Evolutionary conservation across 306 rosid genomes (phyloP).

Genomic region (cucumber (Cucumis sativus)): DNA sequence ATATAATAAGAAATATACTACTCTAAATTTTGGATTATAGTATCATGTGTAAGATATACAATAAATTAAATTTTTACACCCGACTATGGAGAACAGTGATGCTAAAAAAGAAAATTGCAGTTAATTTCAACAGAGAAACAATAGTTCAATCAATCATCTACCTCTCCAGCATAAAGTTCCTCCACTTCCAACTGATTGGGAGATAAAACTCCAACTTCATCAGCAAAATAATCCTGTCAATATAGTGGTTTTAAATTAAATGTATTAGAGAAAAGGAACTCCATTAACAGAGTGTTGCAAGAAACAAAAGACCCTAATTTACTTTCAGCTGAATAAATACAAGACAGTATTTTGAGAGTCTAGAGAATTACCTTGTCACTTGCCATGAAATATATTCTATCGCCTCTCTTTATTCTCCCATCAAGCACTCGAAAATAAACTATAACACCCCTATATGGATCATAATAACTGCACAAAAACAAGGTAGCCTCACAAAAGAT

Average conservation of each 20-base stretch:
- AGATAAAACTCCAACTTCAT: slow-evolving; percentile 85
- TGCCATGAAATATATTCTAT: slow-evolving; percentile 81
- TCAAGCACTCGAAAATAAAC: slow-evolving; percentile 87
- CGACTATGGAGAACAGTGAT: too few species aligned
- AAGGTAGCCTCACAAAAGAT: neutral
- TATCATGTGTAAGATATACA: too few species aligned
- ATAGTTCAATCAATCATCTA: slow-evolving; percentile 20
- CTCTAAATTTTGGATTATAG: too few species aligned
- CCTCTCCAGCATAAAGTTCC: slow-evolving; percentile 81
- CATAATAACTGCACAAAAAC: slow-evolving; percentile 67
- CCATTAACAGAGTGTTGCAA: neutral
- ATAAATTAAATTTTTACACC: too few species aligned
- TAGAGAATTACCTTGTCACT: slow-evolving; percentile 49
- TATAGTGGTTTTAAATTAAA: neutral
- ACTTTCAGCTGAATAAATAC: too few species aligned
- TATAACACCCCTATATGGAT: slow-evolving; percentile 83
- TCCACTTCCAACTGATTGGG: slow-evolving; percentile 73
- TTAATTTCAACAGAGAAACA: too few species aligned
- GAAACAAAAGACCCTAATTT: neutral
- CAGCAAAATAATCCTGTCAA: slow-evolving; percentile 64
- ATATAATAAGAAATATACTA: too few species aligned
- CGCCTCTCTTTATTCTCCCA: slow-evolving; percentile 87
- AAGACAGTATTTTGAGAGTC: neutral
- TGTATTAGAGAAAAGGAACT: neutral
- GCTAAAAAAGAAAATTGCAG: too few species aligned